Evolutionary conservation across 208 protist genomes (phyloP).

Genomic region (Acanthamoeba royreba): DNA sequence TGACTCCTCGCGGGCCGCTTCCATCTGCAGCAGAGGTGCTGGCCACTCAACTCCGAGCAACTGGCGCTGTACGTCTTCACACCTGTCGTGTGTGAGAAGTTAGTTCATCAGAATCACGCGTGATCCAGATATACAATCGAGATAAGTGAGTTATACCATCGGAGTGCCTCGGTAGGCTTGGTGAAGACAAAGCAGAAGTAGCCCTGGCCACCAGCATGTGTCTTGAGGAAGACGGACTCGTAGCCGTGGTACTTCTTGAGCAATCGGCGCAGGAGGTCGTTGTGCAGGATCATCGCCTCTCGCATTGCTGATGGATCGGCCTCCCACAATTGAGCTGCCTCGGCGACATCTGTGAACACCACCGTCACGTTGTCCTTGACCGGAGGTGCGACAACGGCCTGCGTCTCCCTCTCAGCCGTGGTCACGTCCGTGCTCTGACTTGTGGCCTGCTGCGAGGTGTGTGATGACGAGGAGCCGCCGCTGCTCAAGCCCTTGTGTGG

Average conservation of each 20-base stretch:
- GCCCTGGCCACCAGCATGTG: not conserved
- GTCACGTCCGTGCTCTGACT: not conserved
- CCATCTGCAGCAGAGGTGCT: not conserved
- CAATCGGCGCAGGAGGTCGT: slow-evolving; percentile 5
- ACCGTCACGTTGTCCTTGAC: not conserved
- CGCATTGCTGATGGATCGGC: slow-evolving; percentile 32
- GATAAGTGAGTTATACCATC: slow-evolving; percentile 43
- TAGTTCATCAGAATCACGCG: too few relatives aligned
- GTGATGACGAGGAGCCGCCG: not conserved
- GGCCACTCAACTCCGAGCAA: slow-evolving; percentile 53
- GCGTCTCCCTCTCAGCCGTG: not conserved
- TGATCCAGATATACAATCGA: too few relatives aligned
- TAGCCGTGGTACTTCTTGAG: slow-evolving; percentile 40
- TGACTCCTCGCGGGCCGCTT: not conserved
- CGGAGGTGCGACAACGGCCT: not conserved
- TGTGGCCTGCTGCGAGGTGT: not conserved
- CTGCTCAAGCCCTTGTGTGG: not conserved
- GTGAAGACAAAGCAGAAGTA: slow-evolving; percentile 48
- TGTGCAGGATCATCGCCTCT: slow-evolving; percentile 34
- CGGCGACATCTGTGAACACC: slow-evolving; percentile 45
- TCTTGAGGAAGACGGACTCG: slow-evolving; percentile 49
- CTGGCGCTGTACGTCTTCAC: slow-evolving; percentile 30
- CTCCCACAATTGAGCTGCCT: slow-evolving; percentile 40
- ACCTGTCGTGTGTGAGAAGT: too few relatives aligned
- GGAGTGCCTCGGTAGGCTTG: not conserved